These are phyloP conservation scores for Torrubiella hemipterigena DNA, from an alignment of 2,329 filamentous ascomycete genomes.

Conservation along the genomic window DNA sequence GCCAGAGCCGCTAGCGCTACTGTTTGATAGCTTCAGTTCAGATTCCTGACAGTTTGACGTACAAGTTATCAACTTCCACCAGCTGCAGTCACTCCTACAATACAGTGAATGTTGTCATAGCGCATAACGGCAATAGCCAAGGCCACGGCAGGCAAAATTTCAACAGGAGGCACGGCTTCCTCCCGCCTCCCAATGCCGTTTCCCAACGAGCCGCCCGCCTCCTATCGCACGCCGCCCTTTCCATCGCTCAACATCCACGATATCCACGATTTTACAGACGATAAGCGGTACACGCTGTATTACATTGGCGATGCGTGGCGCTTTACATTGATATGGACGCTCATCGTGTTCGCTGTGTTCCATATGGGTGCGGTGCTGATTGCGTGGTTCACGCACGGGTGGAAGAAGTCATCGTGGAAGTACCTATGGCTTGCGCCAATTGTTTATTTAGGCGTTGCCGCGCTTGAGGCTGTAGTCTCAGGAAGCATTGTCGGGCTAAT, in stretches of 20 bases:
- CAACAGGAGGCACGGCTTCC: no score
- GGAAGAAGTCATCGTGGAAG: constrained; percentile 42
- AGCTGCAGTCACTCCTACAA: no score
- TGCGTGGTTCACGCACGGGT: constrained; percentile 59
- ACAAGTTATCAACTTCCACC: no score
- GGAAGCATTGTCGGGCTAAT: constrained; percentile 72
- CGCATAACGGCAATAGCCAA: not conserved
- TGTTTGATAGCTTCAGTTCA: no score
- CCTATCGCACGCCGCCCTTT: constrained; percentile 59
- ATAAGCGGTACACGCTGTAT: constrained; percentile 51
- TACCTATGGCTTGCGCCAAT: constrained; percentile 62
- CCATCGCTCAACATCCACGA: constrained; percentile 70
- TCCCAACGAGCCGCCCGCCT: constrained; percentile 22
- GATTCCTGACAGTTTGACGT: no score
- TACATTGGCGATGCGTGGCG: constrained; percentile 69
- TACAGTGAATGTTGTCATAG: no score
- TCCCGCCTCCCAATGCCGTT: constrained; percentile 14
- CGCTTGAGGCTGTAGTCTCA: constrained; percentile 64
- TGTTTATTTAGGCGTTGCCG: constrained; percentile 59
- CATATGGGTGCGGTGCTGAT: constrained; percentile 62
- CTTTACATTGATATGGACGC: constrained; percentile 78
- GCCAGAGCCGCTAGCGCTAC: not conserved
- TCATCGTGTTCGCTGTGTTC: constrained; percentile 65
- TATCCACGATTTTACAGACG: constrained; percentile 29
- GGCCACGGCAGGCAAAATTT: not conserved